A percentile compares a stretch with the other conserved stretches of the same genome.
Evolutionary conservation across 2,329 filamentous ascomycete species (phyloP).

Genomic region (Calycina herbarum): DNA sequence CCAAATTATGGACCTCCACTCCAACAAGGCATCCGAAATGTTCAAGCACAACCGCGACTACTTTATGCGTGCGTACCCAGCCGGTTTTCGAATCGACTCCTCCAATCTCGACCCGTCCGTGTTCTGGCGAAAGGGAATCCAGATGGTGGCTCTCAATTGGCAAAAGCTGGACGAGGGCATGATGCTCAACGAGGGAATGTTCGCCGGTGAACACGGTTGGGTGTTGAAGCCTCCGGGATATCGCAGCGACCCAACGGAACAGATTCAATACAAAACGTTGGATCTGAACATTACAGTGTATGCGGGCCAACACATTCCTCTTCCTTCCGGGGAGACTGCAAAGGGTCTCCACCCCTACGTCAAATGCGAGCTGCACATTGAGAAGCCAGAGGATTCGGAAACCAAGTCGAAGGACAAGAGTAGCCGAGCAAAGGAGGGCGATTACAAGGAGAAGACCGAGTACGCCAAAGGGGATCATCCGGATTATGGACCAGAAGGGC

Average conservation of each 20-base stretch:
- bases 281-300: constrained; percentile 71
- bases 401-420: constrained; percentile 34
- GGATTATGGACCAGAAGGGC: constrained; percentile 56
- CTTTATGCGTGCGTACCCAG: constrained; percentile 87
- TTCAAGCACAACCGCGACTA: constrained; percentile 81
- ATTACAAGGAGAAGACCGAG: constrained; percentile 61
- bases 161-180: constrained; percentile 87
- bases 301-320: constrained; percentile 73
- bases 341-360: constrained; percentile 68
- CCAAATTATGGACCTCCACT: constrained; percentile 62
- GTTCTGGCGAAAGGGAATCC: constrained; percentile 86
- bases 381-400: constrained; percentile 50
- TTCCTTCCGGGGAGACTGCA: constrained; percentile 54
- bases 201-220: constrained; percentile 78
- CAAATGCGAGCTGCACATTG: constrained; percentile 79
- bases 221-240: constrained; percentile 80
- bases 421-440: constrained; percentile 53
- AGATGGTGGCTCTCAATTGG: constrained; percentile 93
- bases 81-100: constrained; percentile 75
- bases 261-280: constrained; percentile 51
- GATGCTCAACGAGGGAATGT: constrained; percentile 97
- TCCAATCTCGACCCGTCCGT: constrained; percentile 83
- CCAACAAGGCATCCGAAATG: constrained; percentile 55
- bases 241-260: constrained; percentile 44
- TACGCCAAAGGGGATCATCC: constrained; percentile 59